Conservation (phyloP, 2,329 filamentous ascomycete species). For the Xylaria digitata region DNA sequence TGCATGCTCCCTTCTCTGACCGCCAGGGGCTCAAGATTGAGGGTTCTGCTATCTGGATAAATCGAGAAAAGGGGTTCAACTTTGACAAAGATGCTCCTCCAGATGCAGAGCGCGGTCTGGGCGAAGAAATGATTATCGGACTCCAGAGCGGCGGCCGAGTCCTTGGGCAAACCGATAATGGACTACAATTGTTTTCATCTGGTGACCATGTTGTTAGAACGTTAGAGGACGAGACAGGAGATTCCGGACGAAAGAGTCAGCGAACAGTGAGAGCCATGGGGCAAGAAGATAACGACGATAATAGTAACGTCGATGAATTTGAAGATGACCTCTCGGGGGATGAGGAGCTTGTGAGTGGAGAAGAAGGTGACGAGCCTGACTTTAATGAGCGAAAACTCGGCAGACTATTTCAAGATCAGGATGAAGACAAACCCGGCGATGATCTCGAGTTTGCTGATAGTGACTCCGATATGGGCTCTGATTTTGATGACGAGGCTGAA, state of each 20-base stretch:
- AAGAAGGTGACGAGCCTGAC: slow-evolving; percentile 65
- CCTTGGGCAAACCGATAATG: slow-evolving; percentile 83
- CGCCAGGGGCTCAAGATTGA: slow-evolving; percentile 96
- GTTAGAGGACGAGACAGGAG: slow-evolving; percentile 69
- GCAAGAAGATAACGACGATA: slow-evolving; percentile 63
- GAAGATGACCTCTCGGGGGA: slow-evolving; percentile 66
- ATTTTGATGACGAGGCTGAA: slow-evolving; percentile 49
- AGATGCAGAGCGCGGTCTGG: slow-evolving; percentile 83
- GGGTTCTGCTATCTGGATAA: slow-evolving; percentile 95
- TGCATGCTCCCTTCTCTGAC: slow-evolving; percentile 98
- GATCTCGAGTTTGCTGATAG: slow-evolving; percentile 94
- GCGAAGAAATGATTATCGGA: slow-evolving; percentile 92
- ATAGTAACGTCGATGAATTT: slow-evolving; percentile 60
- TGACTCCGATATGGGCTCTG: slow-evolving; percentile 93
- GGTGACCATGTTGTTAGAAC: slow-evolving; percentile 74
- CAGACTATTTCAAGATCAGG: slow-evolving; percentile 67
- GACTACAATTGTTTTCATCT: slow-evolving; percentile 86
- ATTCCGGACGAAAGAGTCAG: slow-evolving; percentile 70
- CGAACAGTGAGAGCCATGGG: slow-evolving; percentile 69
- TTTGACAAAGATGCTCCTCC: slow-evolving; percentile 75
- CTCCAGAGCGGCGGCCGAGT: slow-evolving; percentile 85
- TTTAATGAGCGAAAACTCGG: slow-evolving; percentile 70
- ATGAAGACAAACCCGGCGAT: slow-evolving; percentile 61
- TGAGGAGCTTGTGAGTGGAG: slow-evolving; percentile 64
- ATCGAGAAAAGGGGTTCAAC: slow-evolving; percentile 75